phyloP scores from a whole-genome alignment of 441 rosid genomes.

The Oxalis stricta region DNA sequence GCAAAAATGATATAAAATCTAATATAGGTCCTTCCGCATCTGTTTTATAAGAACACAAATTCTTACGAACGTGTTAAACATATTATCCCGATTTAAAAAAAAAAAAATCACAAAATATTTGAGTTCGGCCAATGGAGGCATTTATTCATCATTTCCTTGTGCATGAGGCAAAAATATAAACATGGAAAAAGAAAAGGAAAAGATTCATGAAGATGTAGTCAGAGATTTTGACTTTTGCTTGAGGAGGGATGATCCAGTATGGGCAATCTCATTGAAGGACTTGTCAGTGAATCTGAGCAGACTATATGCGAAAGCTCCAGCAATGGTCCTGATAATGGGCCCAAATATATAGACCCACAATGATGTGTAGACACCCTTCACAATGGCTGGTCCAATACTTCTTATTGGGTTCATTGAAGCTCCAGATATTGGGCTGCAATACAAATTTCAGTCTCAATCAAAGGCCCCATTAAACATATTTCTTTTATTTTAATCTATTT shows the following conservation, averaged over 20 bases:
- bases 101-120: too few species aligned
- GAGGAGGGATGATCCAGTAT: conserved; percentile 13
- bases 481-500: neutral
- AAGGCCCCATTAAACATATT: neutral
- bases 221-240: conserved; percentile 2
- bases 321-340: conserved; percentile 39
- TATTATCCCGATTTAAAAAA: too few species aligned
- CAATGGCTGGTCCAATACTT: conserved; percentile 67
- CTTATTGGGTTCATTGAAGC: conserved; percentile 87
- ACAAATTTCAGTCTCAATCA: neutral
- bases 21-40: too few species aligned
- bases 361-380: conserved; percentile 32
- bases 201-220: too few species aligned
- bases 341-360: conserved; percentile 60
- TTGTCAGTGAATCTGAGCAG: conserved; percentile 30
- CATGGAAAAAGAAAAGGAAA: too few species aligned
- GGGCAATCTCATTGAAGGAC: conserved; percentile 25
- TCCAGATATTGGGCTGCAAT: conserved; percentile 56
- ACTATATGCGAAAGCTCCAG: conserved; percentile 41
- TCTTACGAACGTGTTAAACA: too few species aligned
- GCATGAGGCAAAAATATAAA: too few species aligned
- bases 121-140: too few species aligned
- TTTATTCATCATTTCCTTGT: too few species aligned
- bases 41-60: too few species aligned
- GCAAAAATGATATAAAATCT: too few species aligned